Percentiles rank a stretch among this genome's conserved stretches.
These are phyloP conservation scores for Fagopyrum esculentum DNA, from an alignment of 148 eudicot genomes.

Conservation along the genomic window DNA sequence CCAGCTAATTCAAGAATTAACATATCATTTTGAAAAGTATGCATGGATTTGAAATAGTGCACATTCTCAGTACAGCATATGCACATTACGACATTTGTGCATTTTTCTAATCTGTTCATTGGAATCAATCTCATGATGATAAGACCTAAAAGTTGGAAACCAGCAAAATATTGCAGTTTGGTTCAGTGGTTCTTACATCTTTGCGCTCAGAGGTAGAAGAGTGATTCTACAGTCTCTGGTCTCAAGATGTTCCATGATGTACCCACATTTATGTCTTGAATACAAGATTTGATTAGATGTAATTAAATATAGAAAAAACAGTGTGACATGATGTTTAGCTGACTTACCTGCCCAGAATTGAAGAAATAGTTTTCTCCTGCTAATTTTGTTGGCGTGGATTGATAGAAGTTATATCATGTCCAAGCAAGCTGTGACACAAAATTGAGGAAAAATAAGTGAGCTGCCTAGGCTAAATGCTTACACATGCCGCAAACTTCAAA, in stretches of 20 bases:
- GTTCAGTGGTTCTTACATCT: constrained; percentile 56
- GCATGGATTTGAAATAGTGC: too few relatives aligned
- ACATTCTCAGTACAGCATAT: too few relatives aligned
- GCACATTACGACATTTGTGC: too few relatives aligned
- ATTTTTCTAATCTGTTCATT: too few relatives aligned
- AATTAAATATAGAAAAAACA: neutral
- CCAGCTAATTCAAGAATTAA: neutral
- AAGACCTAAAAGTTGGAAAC: neutral
- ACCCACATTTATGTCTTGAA: constrained; percentile 90
- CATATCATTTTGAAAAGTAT: neutral
- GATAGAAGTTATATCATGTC: constrained; percentile 98
- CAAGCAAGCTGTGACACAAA: constrained; percentile 61
- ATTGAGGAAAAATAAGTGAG: neutral
- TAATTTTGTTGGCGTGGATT: constrained; percentile 92
- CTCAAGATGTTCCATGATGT: constrained; percentile 98
- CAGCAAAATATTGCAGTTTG: neutral
- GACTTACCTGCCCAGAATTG: constrained; percentile 59
- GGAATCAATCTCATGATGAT: too few relatives aligned
- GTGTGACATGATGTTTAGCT: neutral
- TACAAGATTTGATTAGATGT: neutral
- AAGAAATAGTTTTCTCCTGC: constrained; percentile 98
- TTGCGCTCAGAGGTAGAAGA: constrained; percentile 94
- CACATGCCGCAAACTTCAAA: neutral
- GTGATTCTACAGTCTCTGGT: constrained; percentile 97
- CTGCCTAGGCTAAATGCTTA: neutral